Evolutionary conservation across 2,329 filamentous ascomycete genomes (phyloP).

Genomic region (Aspergillus fumigatus): DNA sequence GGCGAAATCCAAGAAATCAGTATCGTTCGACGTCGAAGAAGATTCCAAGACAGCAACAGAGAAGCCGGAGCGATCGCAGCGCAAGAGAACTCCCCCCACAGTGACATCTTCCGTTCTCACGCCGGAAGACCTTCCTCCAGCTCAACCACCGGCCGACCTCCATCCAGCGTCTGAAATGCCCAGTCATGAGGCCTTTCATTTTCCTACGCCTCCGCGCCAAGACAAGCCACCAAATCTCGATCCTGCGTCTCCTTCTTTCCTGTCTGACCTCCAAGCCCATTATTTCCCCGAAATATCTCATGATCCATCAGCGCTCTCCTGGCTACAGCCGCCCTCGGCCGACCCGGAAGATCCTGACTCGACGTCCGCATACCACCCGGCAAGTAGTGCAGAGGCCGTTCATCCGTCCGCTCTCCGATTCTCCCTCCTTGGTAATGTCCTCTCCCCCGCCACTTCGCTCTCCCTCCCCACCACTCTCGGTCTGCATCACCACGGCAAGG

Average conservation of each 20-base stretch:
- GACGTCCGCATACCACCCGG: conserved; percentile 77
- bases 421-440: conserved; percentile 74
- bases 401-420: conserved; percentile 73
- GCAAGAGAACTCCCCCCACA: conserved; percentile 1
- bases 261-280: conserved; percentile 77
- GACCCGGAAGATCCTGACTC: conserved; percentile 59
- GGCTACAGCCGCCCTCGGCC: conserved; percentile 73
- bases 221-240: conserved; percentile 67
- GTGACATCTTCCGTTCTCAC: conserved; percentile 5
- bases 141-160: conserved; percentile 34
- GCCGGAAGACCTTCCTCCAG: conserved; percentile 34
- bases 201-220: conserved; percentile 42
- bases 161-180: conserved; percentile 38
- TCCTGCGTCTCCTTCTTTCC: conserved; percentile 75
- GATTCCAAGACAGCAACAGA: conserved; percentile 8
- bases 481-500: conserved; percentile 88
- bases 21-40: conserved; percentile 22
- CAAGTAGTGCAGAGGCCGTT: conserved; percentile 62
- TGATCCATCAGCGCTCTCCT: conserved; percentile 79
- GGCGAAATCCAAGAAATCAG: conserved; percentile 26
- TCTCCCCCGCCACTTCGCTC: conserved; percentile 71
- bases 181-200: conserved; percentile 34
- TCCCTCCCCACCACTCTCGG: conserved; percentile 72
- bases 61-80: not conserved
- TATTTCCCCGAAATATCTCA: conserved; percentile 88